Base-by-base conservation (phyloP, 768 basidiomycete species). In the Suillus plorans region DNA sequence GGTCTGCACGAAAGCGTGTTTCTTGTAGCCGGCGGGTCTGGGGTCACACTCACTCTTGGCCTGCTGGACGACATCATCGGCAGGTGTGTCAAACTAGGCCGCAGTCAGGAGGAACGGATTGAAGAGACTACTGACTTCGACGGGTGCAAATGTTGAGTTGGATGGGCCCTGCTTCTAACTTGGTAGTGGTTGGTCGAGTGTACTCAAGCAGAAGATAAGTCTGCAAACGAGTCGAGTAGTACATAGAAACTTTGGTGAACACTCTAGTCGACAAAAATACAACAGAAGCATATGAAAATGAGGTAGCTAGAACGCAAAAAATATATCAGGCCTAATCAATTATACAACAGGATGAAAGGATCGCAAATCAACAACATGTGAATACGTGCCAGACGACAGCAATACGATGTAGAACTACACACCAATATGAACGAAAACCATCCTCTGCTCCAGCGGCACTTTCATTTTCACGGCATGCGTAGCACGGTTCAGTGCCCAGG, bases 51-150 rank as follows among this genome's bases (percentile, higher is more conserved):
- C 34, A 36, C 34, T 0, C 78, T 97, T 2, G 91, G 90, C 0
- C 73, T 94, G 31, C 78, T 95, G 64, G 95, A 97, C 69, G 94
- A 93, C 67, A 85, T 95, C 60, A 85, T 93, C 14, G 89, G 88
- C 7, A 76, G 88, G 1, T 85, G 88, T 64, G 80, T 84, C 25
- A 81, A 80, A 67, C 75, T 78, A 3, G 79, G 81, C 9, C 74
- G 85, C 14, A 65, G 64, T n/a, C 72, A 73, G 9, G 84, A 84
- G 8, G 86, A 36, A 36, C 34, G n/a, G n/a, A n/a, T 47, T n/a
- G 9, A n/a, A 12, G 2, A 22, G 12, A n/a, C n/a, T 47, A 47
- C 12, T 12, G 12, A 47, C n/a, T 47, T 22, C 12, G 12, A 47
- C 5, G 10, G 45, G 4, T n/a, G 45, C 4, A n/a, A 9, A 12